Evolutionary conservation across 2,329 filamentous ascomycete species (phyloP).

Genomic region (Aspergillus melleus): DNA sequence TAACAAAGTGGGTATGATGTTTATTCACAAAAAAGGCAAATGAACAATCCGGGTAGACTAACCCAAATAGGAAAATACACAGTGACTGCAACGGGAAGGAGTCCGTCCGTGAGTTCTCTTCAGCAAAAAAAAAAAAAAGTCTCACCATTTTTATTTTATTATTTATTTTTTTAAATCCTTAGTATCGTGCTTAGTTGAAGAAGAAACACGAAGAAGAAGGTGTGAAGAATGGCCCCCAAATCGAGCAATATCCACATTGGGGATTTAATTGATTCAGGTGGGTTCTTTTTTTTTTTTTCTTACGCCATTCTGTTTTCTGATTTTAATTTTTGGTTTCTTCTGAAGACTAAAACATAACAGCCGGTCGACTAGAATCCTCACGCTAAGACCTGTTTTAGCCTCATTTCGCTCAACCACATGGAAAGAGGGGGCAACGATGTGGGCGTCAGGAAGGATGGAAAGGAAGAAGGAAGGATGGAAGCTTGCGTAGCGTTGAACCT

Average conservation of each 20-base stretch:
- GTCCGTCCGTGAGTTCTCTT: neutral
- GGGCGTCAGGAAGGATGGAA: too few species aligned
- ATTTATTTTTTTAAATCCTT: too few species aligned
- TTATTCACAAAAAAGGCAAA: too few species aligned
- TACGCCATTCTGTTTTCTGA: too few species aligned
- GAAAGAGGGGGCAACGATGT: neutral
- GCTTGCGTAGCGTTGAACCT: neutral
- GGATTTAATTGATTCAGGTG: neutral
- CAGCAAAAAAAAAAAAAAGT: neutral
- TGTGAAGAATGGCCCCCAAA: neutral
- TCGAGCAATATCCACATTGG: neutral
- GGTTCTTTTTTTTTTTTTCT: neutral
- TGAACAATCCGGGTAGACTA: neutral
- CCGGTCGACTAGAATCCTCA: neutral
- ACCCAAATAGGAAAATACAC: neutral
- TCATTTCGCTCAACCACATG: neutral
- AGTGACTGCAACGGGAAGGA: neutral
- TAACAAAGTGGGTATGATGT: too few species aligned
- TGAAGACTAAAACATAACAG: neutral
- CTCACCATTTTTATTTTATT: too few species aligned
- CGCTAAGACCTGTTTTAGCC: neutral
- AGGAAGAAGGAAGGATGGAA: neutral
- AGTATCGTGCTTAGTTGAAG: neutral
- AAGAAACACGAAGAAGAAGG: neutral
- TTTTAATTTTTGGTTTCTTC: too few species aligned